Base-by-base conservation (phyloP, 768 basidiomycete species). In the Russula sp. region DNA sequence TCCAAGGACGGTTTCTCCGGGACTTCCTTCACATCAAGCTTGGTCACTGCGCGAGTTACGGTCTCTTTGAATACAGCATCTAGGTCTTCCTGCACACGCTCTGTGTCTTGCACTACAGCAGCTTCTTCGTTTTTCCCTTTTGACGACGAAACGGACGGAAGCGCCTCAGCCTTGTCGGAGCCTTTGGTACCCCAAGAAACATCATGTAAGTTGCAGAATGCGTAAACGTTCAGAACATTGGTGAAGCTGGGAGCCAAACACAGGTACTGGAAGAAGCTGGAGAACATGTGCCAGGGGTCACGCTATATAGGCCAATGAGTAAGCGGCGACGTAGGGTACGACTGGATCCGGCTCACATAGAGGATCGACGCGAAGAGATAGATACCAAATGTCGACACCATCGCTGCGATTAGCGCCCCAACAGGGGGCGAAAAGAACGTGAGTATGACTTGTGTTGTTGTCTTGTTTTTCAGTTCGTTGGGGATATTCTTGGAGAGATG, bases 261-360 rank as follows among this genome's bases (percentile, higher is more conserved):
- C 55, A 96, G 77, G 72, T 95, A 96, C 72, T 95, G 95, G 69
- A 88, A 77, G 81, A 97, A 94, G 69, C 91, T 94, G 31, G 91
- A 91, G 75, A 95, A 87, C 86, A 98, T 89, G 75, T 98, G 95
- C 95, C 95, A 98, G 5, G 95, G 95, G 75, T 98, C 95, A 65
- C 91, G 86, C 89, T 94, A 64, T 35, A 63, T 54, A n/a, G 49
- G 4, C 49, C 57, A 39, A 31, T 71, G 57, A 62, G 52, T 16
- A 64, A 57, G 35, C 32, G 55, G 2, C 40, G 61, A 20, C 44
- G 3, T 20, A 22, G 42, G 34, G 50, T 7, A 61, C 5, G 45
- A 35, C 34, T 49, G 5, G 32, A 9, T 50, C 14, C 1, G 34
- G 78, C 90, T 77, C 66, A 92, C 90, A 69, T 91, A 95, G 70